phyloP scores from a whole-genome alignment of 2,329 filamentous ascomycete genomes.

The Nectriaceae sp. region DNA sequence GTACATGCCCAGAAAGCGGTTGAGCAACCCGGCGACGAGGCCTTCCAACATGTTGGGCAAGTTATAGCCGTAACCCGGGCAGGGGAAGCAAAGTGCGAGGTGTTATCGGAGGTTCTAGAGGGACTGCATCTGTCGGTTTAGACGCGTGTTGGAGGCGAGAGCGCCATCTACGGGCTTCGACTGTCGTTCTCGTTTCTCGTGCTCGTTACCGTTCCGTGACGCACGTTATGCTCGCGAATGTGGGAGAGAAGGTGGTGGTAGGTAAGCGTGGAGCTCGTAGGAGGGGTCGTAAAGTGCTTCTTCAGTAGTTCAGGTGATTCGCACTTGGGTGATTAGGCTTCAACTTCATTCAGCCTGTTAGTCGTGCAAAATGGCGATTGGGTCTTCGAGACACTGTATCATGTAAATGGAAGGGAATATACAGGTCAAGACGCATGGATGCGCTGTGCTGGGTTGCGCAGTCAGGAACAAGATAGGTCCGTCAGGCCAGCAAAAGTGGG shows the following conservation, averaged over 20 bases:
- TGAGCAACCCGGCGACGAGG: conserved; percentile 93
- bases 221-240: too few relatives aligned
- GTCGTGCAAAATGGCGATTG: too few relatives aligned
- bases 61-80: conserved; percentile 72
- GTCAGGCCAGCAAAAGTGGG: conserved; percentile 1
- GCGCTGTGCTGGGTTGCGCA: not conserved
- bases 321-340: too few relatives aligned
- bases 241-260: too few relatives aligned
- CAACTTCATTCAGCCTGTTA: too few relatives aligned
- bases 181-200: too few relatives aligned
- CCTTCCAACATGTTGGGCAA: conserved; percentile 86
- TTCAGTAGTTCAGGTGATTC: too few relatives aligned
- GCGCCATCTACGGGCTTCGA: conserved; percentile 25
- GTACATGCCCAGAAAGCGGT: conserved; percentile 99
- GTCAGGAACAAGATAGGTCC: not conserved
- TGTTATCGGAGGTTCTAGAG: conserved; percentile 19
- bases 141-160: conserved; percentile 12
- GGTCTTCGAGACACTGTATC: not conserved
- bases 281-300: too few relatives aligned
- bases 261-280: too few relatives aligned
- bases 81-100: conserved; percentile 42
- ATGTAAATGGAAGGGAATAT: not conserved
- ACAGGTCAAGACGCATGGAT: not conserved
- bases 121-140: conserved; percentile 23
- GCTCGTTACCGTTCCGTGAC: too few relatives aligned